A percentile compares a stretch with the other conserved stretches of the same genome.
phyloP scores from a whole-genome alignment of 441 rosid species.

The Syzygium syzygioides region DNA sequence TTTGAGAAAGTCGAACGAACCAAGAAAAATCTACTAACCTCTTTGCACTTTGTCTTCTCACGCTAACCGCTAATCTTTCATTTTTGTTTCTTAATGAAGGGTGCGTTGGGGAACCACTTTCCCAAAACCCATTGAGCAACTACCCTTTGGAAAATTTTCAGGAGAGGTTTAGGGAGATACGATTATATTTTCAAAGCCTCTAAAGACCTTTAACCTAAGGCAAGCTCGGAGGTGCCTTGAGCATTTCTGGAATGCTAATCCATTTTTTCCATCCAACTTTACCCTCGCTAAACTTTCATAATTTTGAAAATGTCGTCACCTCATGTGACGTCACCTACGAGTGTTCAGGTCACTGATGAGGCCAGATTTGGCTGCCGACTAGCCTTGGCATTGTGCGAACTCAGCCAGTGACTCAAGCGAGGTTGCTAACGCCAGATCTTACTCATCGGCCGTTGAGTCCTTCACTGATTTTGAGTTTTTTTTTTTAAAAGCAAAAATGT shows the following conservation, averaged over 20 bases:
- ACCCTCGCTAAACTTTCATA: neutral
- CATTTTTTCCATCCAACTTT: neutral
- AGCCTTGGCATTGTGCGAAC: fast-evolving
- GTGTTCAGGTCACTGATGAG: neutral
- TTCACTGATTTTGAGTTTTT: neutral
- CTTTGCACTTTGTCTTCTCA: neutral
- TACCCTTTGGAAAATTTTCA: neutral
- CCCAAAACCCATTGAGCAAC: neutral
- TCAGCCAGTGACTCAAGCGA: neutral
- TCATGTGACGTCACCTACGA: fast-evolving
- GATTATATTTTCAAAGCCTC: neutral
- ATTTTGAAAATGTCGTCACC: neutral
- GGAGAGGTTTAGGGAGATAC: neutral
- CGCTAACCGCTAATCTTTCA: neutral
- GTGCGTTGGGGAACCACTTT: neutral
- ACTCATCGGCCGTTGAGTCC: fast-evolving
- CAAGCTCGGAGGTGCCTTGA: neutral
- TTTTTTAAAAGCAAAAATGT: neutral
- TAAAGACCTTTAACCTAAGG: neutral
- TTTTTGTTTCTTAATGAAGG: neutral
- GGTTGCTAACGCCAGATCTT: fast-evolving
- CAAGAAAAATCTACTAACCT: neutral
- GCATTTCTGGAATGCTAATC: neutral
- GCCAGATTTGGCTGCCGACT: fast-evolving
- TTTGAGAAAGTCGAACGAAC: neutral